Evolutionary conservation across 148 eudicot genomes (phyloP).

Genomic region (Polygonum aviculare): DNA sequence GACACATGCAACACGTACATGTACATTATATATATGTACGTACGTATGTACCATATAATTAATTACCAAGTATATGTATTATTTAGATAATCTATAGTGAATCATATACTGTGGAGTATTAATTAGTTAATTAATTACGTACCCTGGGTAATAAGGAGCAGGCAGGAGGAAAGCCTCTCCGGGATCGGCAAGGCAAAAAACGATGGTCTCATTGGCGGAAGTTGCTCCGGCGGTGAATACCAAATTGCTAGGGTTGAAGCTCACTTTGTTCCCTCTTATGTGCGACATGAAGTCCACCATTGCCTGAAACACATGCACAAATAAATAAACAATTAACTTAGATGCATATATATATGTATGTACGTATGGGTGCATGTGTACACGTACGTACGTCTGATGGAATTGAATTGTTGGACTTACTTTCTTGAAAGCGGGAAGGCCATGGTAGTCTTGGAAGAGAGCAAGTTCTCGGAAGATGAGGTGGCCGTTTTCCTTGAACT

Average conservation of each 20-base stretch:
- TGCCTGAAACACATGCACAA: constrained; percentile 23
- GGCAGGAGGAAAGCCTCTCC: constrained; percentile 21
- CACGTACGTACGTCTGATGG: no score
- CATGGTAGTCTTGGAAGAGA: constrained; percentile 65
- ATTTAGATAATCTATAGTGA: no score
- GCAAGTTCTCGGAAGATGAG: constrained; percentile 55
- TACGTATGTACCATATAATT: no score
- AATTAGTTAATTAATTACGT: neutral
- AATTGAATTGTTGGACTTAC: constrained; percentile 16
- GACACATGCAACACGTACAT: no score
- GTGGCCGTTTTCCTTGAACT: constrained; percentile 32
- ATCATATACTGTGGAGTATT: neutral
- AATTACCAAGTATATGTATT: no score
- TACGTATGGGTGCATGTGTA: no score
- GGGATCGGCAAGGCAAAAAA: constrained; percentile 19
- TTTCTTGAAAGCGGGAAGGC: constrained; percentile 58
- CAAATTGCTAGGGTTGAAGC: constrained; percentile 13
- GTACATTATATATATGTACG: no score
- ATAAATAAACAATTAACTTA: neutral
- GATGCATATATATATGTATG: no score
- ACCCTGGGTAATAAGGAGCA: constrained; percentile 19
- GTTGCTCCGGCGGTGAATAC: constrained; percentile 22
- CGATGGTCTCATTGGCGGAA: constrained; percentile 16
- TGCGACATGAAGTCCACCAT: constrained; percentile 45
- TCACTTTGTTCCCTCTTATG: constrained; percentile 21